Evolutionary conservation across 176 grass and related monocot species (phyloP).

Genomic region (Oropetium thomaeum): DNA sequence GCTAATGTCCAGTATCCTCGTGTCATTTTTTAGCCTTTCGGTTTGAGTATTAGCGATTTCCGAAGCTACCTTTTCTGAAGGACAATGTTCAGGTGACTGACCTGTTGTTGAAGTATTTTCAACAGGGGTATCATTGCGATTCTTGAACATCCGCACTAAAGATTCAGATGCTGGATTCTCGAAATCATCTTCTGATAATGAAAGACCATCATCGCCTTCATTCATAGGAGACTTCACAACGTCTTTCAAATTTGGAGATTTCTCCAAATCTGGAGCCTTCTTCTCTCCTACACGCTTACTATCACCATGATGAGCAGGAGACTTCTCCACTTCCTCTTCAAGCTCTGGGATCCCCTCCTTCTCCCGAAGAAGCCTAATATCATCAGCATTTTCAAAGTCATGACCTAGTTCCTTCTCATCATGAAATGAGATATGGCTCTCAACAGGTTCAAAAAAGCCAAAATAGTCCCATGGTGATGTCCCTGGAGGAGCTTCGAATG

Average conservation of each 20-base stretch:
- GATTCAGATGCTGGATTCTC: constrained; percentile 74
- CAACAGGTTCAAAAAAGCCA: constrained; percentile 77
- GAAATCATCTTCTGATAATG: constrained; percentile 86
- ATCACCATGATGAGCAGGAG: constrained; percentile 47
- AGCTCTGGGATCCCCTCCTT: constrained; percentile 95
- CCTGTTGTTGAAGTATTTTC: constrained; percentile 37
- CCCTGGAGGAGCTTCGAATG: constrained; percentile 61
- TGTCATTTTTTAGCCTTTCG: constrained; percentile 37
- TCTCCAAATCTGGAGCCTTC: constrained; percentile 59
- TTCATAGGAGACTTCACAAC: constrained; percentile 47
- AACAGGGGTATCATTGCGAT: constrained; percentile 54
- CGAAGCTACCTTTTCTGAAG: constrained; percentile 29
- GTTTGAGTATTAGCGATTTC: constrained; percentile 25
- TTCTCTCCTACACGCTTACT: constrained; percentile 43
- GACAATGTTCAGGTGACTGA: constrained; percentile 37
- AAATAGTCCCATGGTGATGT: constrained; percentile 94
- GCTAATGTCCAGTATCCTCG: constrained; percentile 40
- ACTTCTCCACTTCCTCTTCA: constrained; percentile 77
- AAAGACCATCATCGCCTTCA: constrained; percentile 62
- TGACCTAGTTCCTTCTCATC: constrained; percentile 57
- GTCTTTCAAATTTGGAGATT: constrained; percentile 55
- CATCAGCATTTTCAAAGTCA: constrained; percentile 68
- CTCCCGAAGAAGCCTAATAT: constrained; percentile 73
- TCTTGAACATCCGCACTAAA: constrained; percentile 75
- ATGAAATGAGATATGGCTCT: constrained; percentile 62